phyloP scores from a whole-genome alignment of 1,284 basidiomycete genomes.

The Leccinum huronense region DNA sequence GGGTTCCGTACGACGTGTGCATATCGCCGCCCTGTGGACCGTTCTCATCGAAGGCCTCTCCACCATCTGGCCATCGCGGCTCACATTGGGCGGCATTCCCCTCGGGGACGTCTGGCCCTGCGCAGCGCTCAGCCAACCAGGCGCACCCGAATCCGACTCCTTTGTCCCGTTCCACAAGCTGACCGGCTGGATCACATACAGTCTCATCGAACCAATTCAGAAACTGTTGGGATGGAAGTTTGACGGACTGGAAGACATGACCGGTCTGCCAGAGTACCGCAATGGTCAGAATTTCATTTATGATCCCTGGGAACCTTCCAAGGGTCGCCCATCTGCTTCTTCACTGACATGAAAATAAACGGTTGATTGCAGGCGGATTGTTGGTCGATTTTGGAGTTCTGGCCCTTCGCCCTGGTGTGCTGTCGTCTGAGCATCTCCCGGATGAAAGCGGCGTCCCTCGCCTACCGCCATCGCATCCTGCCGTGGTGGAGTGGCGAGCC shows the following conservation, averaged over 20 bases:
- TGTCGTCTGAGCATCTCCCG: constrained; percentile 43
- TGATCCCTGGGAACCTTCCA: background rate
- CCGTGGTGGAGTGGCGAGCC: constrained; percentile 94
- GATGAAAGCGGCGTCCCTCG: constrained; percentile 58
- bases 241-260: constrained; percentile 73
- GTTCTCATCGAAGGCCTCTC: constrained; percentile 81
- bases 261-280: constrained; percentile 86
- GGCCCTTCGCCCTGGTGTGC: constrained; percentile 46
- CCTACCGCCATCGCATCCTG: constrained; percentile 75
- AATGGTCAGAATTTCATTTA: constrained; percentile 55
- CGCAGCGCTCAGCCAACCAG: constrained; percentile 45
- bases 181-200: constrained; percentile 91
- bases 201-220: constrained; percentile 81
- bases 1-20: constrained; percentile 45
- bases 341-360: constrained; percentile 2
- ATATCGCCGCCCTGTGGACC: constrained; percentile 75
- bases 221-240: constrained; percentile 76
- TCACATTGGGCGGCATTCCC: constrained; percentile 59
- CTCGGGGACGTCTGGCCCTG: constrained; percentile 94
- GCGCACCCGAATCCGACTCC: constrained; percentile 40
- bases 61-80: constrained; percentile 87
- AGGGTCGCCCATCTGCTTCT: background rate
- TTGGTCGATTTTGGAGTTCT: constrained; percentile 83
- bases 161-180: constrained; percentile 96
- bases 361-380: constrained; percentile 64